These are phyloP conservation scores for Pythium coloratum DNA, from an alignment of 352 stramenopile species.

Conservation along the genomic window DNA sequence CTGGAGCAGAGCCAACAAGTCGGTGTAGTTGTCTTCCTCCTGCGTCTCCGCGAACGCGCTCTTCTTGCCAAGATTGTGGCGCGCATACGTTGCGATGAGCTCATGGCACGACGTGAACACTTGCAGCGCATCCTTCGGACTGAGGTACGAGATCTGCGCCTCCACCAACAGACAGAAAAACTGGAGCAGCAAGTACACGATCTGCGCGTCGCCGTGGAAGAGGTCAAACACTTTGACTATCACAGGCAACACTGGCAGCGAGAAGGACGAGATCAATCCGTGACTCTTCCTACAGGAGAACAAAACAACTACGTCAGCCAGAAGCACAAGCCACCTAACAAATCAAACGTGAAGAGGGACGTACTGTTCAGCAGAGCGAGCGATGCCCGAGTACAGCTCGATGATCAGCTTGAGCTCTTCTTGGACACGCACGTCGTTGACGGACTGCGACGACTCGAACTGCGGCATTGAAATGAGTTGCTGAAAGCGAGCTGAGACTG, in stretches of 20 bases:
- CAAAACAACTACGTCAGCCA: not conserved
- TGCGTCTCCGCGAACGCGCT: constrained; percentile 50
- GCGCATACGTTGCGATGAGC: constrained; percentile 68
- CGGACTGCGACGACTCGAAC: constrained; percentile 58
- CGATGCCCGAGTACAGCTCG: constrained; percentile 78
- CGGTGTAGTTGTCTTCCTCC: constrained; percentile 78
- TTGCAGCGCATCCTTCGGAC: constrained; percentile 60
- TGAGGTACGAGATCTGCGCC: constrained; percentile 78
- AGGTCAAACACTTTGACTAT: constrained; percentile 77
- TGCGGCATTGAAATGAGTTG: constrained; percentile 54
- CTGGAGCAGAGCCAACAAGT: constrained; percentile 74
- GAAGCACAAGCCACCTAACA: not conserved
- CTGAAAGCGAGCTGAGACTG: constrained; percentile 51
- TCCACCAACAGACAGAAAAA: constrained; percentile 84
- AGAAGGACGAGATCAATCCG: constrained; percentile 59
- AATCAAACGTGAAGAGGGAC: constrained; percentile 6
- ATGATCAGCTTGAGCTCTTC: constrained; percentile 79
- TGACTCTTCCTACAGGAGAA: constrained; percentile 46
- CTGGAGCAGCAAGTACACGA: constrained; percentile 71
- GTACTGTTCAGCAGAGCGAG: constrained; percentile 67
- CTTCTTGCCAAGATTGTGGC: constrained; percentile 69
- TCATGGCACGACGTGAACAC: constrained; percentile 75
- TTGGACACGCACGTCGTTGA: constrained; percentile 65
- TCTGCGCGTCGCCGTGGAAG: constrained; percentile 70
- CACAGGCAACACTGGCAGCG: constrained; percentile 64